Base-by-base conservation (phyloP, 2,329 filamentous ascomycete genomes). In the Trichoderma koningii region DNA sequence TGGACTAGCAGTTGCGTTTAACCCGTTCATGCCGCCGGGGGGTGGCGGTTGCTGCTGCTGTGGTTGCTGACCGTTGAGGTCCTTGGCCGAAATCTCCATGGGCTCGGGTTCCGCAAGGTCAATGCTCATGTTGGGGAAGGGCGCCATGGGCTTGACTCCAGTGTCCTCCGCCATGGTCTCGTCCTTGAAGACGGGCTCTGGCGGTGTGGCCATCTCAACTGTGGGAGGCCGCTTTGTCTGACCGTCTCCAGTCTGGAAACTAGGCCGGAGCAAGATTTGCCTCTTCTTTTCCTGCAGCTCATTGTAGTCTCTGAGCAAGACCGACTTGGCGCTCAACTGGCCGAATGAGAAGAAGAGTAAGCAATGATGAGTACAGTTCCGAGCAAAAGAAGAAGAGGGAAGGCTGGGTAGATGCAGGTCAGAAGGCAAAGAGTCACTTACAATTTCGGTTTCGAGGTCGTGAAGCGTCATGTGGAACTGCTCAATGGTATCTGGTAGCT, bases 41-140 rank as follows among this genome's bases (percentile, higher is more conserved):
- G 56, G 48, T 7, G 69, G 44, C 5, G 61, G 66, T 45, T 64
- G 55, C 19, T 67, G 64, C 26, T 69, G 56, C 34, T 38, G 34
- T n/a, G 67, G 62, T 17, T 69, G 64, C 21, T 59, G 41, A 4
- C 30, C 34, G n/a, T 57, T 60, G 34, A 26, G 12, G 7, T 57
- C 61, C 14, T 52, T 45, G n/a, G 26, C 28, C 9, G 65, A 57
- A 9, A 66, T 47, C n/a, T 66, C 64, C 52, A 66, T 62, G 7
- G 34, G 45, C 9, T 63, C 50, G 6, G 67, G 10, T 10, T 74
- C 73, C 50, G 76, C 69, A 66, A 78, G 78, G 30, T 76, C 81
- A 74, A 84, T 78, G 30, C 82, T 83, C 82, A 86, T 86, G 68
- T 86, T 82, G 2, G 84, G 82, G 67, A 86, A 82, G 0, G 85